Evolutionary conservation across 2,329 filamentous ascomycete genomes (phyloP).

Genomic region (Fusarium praegraminearum): DNA sequence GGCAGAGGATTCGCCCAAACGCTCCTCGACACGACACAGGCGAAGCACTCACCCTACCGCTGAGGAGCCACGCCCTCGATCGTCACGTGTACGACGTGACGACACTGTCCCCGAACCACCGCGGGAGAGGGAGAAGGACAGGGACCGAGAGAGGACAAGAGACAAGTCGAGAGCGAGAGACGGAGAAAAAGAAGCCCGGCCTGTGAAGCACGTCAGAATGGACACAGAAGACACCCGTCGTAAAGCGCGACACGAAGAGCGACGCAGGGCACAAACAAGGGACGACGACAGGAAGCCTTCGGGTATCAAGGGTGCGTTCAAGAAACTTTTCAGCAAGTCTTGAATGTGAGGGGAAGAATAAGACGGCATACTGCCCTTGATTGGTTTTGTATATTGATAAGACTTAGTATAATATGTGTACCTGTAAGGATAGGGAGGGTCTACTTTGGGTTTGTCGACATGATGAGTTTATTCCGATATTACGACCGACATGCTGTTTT

Average conservation of each 20-base stretch:
- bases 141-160: conserved; percentile 19
- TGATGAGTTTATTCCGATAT: conserved; percentile 23
- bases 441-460: conserved; percentile 26
- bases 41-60: conserved; percentile 31
- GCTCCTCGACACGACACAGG: conserved; percentile 43
- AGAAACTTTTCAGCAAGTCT: conserved; percentile 48
- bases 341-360: conserved; percentile 28
- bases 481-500: conserved; percentile 29
- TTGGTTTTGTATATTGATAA: conserved; percentile 41
- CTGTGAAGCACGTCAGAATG: conserved; percentile 45
- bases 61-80: conserved; percentile 41
- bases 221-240: conserved; percentile 52
- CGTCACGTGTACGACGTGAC: conserved; percentile 40
- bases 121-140: conserved; percentile 35
- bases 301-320: conserved; percentile 49
- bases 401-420: conserved; percentile 38
- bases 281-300: conserved; percentile 50
- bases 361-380: conserved; percentile 26
- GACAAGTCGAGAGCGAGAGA: conserved; percentile 29
- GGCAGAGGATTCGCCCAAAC: conserved; percentile 49
- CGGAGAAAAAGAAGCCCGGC: conserved; percentile 20
- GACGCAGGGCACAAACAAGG: conserved; percentile 50
- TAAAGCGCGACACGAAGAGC: conserved; percentile 51
- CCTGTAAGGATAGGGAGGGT: conserved; percentile 43
- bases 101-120: conserved; percentile 31